Evolutionary conservation across 140 eudicot genomes (phyloP).

Genomic region (Stevia rebaudiana): DNA sequence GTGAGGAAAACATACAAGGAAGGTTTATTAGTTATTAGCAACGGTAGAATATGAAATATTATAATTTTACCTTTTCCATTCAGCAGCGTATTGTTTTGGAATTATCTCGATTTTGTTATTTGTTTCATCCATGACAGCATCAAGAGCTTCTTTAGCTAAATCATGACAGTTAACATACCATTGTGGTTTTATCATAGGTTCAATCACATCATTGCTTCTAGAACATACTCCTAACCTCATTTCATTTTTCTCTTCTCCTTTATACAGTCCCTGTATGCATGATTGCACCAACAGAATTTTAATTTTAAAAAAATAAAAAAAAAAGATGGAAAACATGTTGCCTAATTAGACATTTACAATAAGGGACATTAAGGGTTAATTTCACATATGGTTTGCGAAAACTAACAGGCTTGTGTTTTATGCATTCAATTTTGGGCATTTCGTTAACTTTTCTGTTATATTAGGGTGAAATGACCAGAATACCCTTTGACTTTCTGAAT

Average conservation of each 20-base stretch:
- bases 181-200: conserved; percentile 96
- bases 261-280: conserved; percentile 62
- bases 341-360: background rate
- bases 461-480: no score
- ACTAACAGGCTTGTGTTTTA: no score
- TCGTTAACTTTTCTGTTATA: no score
- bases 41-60: no score
- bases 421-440: no score
- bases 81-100: conserved; percentile 85
- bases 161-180: conserved; percentile 84
- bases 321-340: background rate
- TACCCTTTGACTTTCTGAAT: no score
- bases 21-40: no score
- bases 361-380: no score
- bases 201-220: conserved; percentile 87
- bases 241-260: conserved; percentile 80
- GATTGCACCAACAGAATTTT: no score
- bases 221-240: conserved; percentile 98
- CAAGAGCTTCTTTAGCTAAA: conserved; percentile 83
- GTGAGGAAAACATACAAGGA: no score
- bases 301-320: background rate
- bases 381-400: no score
- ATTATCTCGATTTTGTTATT: conserved; percentile 66
- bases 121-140: conserved; percentile 63
- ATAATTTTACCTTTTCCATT: conserved; percentile 99